Conservation (phyloP, 2,329 filamentous ascomycete species). For the Chaetomium olivaceum region DNA sequence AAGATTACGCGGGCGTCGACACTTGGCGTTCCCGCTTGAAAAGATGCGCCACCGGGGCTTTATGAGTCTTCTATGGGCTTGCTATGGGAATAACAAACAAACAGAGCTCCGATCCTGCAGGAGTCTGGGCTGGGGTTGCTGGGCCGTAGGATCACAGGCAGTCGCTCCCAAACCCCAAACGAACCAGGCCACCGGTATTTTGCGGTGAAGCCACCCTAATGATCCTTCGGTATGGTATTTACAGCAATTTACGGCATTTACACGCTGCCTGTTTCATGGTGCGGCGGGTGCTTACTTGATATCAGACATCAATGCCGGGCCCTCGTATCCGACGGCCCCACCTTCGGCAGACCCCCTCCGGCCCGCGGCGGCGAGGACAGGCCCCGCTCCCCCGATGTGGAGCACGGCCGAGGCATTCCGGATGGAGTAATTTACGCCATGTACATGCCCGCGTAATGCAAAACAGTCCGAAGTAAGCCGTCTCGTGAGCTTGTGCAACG, state of each 20-base stretch:
- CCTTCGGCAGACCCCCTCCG: background rate
- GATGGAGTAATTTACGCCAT: background rate
- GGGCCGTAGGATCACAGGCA: constrained; percentile 6
- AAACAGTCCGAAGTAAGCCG: too few relatives aligned
- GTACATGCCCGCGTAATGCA: too few relatives aligned
- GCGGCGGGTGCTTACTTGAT: constrained; percentile 2
- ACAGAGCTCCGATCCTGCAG: background rate
- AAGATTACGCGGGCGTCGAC: background rate
- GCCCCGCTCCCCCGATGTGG: background rate
- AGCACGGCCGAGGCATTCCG: background rate
- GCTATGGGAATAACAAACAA: background rate
- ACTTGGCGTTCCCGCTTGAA: background rate
- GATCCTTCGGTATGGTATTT: background rate
- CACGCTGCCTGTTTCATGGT: background rate
- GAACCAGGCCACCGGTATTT: constrained; percentile 1
- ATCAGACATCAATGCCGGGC: background rate
- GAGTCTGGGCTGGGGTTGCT: background rate
- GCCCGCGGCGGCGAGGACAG: too few relatives aligned
- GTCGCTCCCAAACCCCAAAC: background rate
- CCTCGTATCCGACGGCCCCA: background rate
- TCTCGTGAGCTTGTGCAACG: too few relatives aligned
- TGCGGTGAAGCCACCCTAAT: background rate
- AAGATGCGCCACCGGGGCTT: background rate
- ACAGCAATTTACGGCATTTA: background rate
- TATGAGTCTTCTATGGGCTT: background rate